Base-by-base conservation (phyloP, 768 basidiomycete species). In the Hericium coralloides region DNA sequence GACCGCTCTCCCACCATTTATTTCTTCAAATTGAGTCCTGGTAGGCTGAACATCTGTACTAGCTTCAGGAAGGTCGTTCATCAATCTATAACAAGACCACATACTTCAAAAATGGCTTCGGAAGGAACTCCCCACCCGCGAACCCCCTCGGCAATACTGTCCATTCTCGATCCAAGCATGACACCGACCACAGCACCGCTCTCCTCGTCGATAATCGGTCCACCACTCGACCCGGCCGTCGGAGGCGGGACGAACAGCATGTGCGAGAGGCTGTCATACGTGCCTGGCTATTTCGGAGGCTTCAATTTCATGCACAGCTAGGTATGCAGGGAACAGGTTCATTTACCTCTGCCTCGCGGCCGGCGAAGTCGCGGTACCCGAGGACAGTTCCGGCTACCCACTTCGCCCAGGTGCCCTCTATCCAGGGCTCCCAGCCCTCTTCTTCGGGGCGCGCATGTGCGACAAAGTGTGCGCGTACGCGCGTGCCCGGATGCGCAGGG, bases 141-240 rank as follows among this genome's bases (percentile, higher is more conserved):
- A 39, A 75, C 58, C 14, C 83, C 83, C 60, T 81, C 78, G 4
- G 82, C 69, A 6, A 75, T 66, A 59, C 72, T 82, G 56, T 81
- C 76, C 77, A 82, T 80, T 62, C 79, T 73, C 38, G 79, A 77
- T 14, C 85, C 85, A 9, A 83, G 72, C 63, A 84, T 76, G 15
- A 87, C 70, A 1, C 87, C 87, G 2, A 87, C 73, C 3, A 87
- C 84, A 0, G 83, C 77, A 4, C 85, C 85, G 26, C 69, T 79
- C 59, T 79, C 74, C 59, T 77, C 75, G 56, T 84, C 81, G 8
- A 88, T 70, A 55, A 88, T 79, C 0, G 86, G 85, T 1, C 84
- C 85, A 4, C 87, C 86, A 56, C 84, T 86, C 18, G 84, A 85
- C 7, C 86, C 86, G 1, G 77, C 73, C 0, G 80, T 79, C 12